These are phyloP conservation scores for Ustulina deusta DNA, from an alignment of 2,329 filamentous ascomycete genomes.

Conservation along the genomic window DNA sequence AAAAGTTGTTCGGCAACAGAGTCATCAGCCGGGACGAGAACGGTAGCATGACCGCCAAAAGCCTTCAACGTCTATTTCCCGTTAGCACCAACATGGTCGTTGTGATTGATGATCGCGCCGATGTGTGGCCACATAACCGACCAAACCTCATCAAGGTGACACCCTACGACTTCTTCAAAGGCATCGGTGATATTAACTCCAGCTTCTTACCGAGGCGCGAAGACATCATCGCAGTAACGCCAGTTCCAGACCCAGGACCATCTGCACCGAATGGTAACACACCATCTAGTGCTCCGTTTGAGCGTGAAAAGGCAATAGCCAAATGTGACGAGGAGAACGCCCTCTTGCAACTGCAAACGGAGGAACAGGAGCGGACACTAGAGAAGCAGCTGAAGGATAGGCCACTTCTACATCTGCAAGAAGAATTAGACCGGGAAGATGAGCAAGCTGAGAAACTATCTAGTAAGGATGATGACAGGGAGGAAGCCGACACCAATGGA, in stretches of 20 bases:
- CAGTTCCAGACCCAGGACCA: slow-evolving; percentile 41
- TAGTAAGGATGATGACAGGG: slow-evolving; percentile 58
- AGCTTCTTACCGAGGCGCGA: slow-evolving; percentile 89
- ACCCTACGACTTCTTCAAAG: slow-evolving; percentile 97
- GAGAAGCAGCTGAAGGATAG: slow-evolving; percentile 90
- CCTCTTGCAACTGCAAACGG: slow-evolving; percentile 78
- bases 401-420: slow-evolving; percentile 91
- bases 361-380: slow-evolving; percentile 87
- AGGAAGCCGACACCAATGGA: slow-evolving; percentile 48
- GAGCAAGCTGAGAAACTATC: slow-evolving; percentile 67
- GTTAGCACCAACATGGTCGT: slow-evolving; percentile 99
- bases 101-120: slow-evolving; percentile 96
- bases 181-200: slow-evolving; percentile 98
- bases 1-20: slow-evolving; percentile 90
- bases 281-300: slow-evolving; percentile 28
- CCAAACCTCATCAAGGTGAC: slow-evolving; percentile 94
- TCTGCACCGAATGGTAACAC: slow-evolving; percentile 38
- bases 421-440: slow-evolving; percentile 88
- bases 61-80: slow-evolving; percentile 89
- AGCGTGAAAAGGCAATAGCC: slow-evolving; percentile 39
- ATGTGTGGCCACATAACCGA: slow-evolving; percentile 93
- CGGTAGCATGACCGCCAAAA: slow-evolving; percentile 91
- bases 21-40: slow-evolving; percentile 98
- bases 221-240: slow-evolving; percentile 59
- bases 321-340: slow-evolving; percentile 48